phyloP scores from a whole-genome alignment of 257 asterid genomes.

The Pogostemon cablin region DNA sequence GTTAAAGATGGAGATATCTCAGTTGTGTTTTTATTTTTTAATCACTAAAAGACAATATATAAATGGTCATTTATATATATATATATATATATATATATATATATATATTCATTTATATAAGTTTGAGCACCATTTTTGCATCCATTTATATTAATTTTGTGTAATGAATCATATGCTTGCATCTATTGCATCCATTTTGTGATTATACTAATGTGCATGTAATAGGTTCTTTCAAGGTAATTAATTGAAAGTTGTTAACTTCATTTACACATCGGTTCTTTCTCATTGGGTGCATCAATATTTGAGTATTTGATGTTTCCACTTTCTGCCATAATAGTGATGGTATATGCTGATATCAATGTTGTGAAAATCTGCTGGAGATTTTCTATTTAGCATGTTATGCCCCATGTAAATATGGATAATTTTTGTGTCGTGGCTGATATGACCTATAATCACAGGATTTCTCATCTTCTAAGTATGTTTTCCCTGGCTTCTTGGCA shows the following conservation, averaged over 20 bases:
- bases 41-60: too few species aligned
- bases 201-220: not conserved
- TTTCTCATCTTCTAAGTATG: too few species aligned
- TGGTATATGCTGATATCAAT: not conserved
- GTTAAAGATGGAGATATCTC: too few species aligned
- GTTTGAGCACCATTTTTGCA: too few species aligned
- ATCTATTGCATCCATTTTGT: not conserved
- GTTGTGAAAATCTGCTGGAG: not conserved
- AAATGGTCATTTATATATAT: too few species aligned
- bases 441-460: too few species aligned
- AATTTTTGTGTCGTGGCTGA: not conserved
- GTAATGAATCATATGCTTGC: not conserved
- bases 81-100: too few species aligned
- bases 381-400: not conserved
- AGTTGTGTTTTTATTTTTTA: too few species aligned
- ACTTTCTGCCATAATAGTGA: not conserved
- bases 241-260: slow-evolving; percentile 13
- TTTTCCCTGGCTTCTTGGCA: too few species aligned
- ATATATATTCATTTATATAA: too few species aligned
- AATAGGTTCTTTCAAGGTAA: not conserved
- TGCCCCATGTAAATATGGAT: not conserved
- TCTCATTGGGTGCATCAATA: not conserved
- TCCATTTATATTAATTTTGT: too few species aligned
- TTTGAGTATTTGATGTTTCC: slow-evolving; percentile 12
- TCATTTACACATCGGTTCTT: slow-evolving; percentile 10